These are phyloP conservation scores for Lagerstroemia speciosa DNA, from an alignment of 345 rosid species.

Conservation along the genomic window DNA sequence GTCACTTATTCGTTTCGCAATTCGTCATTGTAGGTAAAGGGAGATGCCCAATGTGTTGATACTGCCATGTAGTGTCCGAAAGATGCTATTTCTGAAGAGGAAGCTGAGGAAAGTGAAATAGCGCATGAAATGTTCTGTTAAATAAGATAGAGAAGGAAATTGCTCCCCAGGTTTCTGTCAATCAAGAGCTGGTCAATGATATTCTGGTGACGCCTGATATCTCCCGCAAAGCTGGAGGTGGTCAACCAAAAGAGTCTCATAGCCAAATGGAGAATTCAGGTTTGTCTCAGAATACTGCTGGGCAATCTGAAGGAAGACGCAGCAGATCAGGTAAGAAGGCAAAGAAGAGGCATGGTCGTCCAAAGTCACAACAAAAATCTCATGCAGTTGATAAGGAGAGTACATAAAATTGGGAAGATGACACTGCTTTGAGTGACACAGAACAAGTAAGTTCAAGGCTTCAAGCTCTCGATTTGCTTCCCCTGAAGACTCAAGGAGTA, in stretches of 20 bases:
- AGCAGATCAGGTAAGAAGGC: conserved; percentile 91
- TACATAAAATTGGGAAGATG: conserved; percentile 69
- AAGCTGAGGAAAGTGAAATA: conserved; percentile 57
- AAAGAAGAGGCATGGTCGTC: conserved; percentile 84
- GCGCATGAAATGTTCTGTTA: conserved; percentile 37
- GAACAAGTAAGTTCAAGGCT: conserved; percentile 79
- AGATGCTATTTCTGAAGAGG: conserved; percentile 74
- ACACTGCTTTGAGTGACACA: conserved; percentile 78
- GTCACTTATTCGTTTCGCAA: background rate
- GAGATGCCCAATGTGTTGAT: conserved; percentile 99
- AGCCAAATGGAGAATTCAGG: conserved; percentile 44
- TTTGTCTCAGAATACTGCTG: conserved; percentile 33
- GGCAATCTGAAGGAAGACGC: conserved; percentile 54
- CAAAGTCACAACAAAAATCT: conserved; percentile 46
- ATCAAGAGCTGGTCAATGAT: conserved; percentile 38
- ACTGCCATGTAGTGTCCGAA: conserved; percentile 91
- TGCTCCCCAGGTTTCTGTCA: conserved; percentile 38
- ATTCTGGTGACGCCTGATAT: conserved; percentile 43
- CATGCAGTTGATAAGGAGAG: conserved; percentile 59
- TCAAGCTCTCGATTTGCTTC: conserved; percentile 80
- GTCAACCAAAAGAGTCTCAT: conserved; percentile 41
- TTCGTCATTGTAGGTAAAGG: conserved; percentile 53
- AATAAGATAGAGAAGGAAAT: conserved; percentile 33
- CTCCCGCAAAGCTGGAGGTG: conserved; percentile 33
- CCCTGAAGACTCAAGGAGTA: conserved; percentile 69